These are phyloP conservation scores for Chlamydomonas eustigma DNA, from an alignment of 139 green algal species.

Conservation along the genomic window DNA sequence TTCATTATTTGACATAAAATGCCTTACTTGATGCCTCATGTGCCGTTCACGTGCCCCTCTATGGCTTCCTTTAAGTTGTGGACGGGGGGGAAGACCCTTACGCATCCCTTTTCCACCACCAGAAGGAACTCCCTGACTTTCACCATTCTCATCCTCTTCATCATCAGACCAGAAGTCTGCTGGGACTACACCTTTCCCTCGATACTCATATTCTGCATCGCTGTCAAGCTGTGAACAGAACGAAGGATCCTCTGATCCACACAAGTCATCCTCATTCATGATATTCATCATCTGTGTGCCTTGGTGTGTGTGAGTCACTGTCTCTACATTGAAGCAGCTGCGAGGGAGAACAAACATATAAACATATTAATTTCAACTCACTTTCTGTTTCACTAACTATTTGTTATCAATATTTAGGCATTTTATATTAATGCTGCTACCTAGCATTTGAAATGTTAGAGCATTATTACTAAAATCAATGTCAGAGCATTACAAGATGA, in stretches of 20 bases:
- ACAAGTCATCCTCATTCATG: too few species aligned
- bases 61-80: background rate
- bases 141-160: background rate
- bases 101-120: too few species aligned
- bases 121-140: too few species aligned
- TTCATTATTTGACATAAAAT: too few species aligned
- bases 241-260: background rate
- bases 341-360: background rate
- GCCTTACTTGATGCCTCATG: background rate
- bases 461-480: too few species aligned
- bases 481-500: too few species aligned
- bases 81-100: background rate
- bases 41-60: slow-evolving; percentile 2
- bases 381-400: too few species aligned
- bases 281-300: too few species aligned
- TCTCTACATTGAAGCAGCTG: slow-evolving; percentile 37
- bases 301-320: slow-evolving; percentile 46
- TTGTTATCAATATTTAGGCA: too few species aligned
- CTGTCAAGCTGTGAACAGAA: background rate
- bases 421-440: too few species aligned
- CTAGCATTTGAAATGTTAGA: too few species aligned
- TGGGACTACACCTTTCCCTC: background rate
- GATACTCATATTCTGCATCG: background rate
- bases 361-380: too few species aligned
- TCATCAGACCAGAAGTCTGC: background rate